These are phyloP conservation scores for Auricularia heimuer DNA, from an alignment of 768 basidiomycete genomes.

Conservation along the genomic window DNA sequence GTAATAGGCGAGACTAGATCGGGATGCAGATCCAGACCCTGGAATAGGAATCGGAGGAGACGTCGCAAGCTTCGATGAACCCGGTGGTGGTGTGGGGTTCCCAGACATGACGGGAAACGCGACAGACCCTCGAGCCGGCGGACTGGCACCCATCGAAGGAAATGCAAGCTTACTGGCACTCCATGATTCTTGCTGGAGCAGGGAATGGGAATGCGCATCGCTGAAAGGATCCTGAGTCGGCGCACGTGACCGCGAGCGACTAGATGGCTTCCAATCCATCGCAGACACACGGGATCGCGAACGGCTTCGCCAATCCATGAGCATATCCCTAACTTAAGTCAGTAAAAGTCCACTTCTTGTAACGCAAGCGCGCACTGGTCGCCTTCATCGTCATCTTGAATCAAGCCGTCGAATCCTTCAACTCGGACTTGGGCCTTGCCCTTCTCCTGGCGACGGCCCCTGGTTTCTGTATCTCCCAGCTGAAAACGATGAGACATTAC, in stretches of 20 bases:
- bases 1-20: neutral
- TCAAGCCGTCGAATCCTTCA: conserved; percentile 70
- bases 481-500: neutral
- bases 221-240: conserved; percentile 23
- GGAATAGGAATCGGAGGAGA: conserved; percentile 30
- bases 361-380: conserved; percentile 49
- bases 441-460: conserved; percentile 72
- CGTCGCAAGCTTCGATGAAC: conserved; percentile 15
- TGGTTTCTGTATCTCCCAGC: conserved; percentile 30
- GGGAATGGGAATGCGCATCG: conserved; percentile 26
- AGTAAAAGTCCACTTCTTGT: conserved; percentile 10
- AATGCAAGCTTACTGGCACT: conserved; percentile 30
- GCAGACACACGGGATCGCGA: conserved; percentile 30
- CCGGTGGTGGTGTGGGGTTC: conserved; percentile 13
- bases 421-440: conserved; percentile 70
- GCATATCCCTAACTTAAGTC: conserved; percentile 12
- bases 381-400: conserved; percentile 59
- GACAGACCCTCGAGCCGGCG: neutral
- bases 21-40: conserved; percentile 26
- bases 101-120: neutral
- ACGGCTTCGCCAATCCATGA: conserved; percentile 17
- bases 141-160: conserved; percentile 15
- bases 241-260: conserved; percentile 80
- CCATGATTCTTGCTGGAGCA: conserved; percentile 15
- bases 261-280: conserved; percentile 93